Base-by-base conservation (phyloP, 768 basidiomycete genomes). In the Galerina sulciceps region DNA sequence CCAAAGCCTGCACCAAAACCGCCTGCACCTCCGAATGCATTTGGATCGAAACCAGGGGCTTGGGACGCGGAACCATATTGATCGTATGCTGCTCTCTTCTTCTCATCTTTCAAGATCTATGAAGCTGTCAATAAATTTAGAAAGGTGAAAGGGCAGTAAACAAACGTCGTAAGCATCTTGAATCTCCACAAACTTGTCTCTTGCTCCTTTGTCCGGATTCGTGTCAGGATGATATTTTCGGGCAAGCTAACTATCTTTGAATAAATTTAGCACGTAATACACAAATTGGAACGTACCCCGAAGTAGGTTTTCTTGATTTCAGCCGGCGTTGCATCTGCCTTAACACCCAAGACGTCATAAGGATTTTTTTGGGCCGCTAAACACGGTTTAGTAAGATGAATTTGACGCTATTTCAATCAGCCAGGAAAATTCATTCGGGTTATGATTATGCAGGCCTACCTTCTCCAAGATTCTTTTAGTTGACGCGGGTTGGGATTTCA, bases 241-340 rank as follows among this genome's bases (percentile, higher is more conserved):
- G 15, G 97, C 97, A 63, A 99, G 89, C 96, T 97, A 69, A 35
- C 62, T 36, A 55, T 13, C 5, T 59, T 55, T 53, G 65, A 65
- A 60, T 55, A 55, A 64, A 34, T 50, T 47, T 58, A 22, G 31
- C n/a, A 40, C 26, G 31, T 38, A 26, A 52, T 38, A 57, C 26
- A 23, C 6, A 38, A 54, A 26, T 47, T 23, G 52, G 56, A 60
- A 66, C 92, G 68, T 72, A 97, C 96, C 70, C 91, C 82, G 75
- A 98, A 99, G 75, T 99, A 99, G 2, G 85, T 84, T 78, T 99
- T 99, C 86, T 99, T 99, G 68, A 99, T 98, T 65, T 99, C 94
- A 18, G 89, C 85, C 23, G 87, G 72, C 18, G 86, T 81, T 45
- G 96, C 91, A 73, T 94, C 93, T 65, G 86, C 87, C 66, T 82